Base-by-base conservation (phyloP, 169 alveolate genomes). In the Eimeria necatrix region DNA sequence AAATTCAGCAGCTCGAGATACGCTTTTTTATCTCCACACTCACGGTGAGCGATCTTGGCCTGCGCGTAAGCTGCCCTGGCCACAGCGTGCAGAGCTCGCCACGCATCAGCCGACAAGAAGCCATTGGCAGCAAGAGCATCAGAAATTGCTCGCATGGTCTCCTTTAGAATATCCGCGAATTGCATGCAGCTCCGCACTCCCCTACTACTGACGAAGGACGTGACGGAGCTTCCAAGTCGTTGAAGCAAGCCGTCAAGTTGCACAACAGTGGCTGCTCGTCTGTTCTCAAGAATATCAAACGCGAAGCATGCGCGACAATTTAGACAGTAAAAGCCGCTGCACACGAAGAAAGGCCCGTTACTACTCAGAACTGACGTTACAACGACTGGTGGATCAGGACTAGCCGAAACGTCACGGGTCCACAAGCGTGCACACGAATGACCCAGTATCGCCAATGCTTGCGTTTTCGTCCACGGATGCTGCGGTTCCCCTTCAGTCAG, bases 41-140 rank as follows among this genome's bases (percentile, higher is more conserved):
- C 74, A 48, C 52, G 90, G 53, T 74, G 74, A 48, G 26, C 32
- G 53, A 12, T 71, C 7, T 53, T 24, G 32, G 74, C 90, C 22
- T 81, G 73, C 26, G 74, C 74, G 74, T 81, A 71, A 2, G 90
- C 90, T 49, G 90, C 90, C 70, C 90, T 51, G 90, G 90, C 90
- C 3, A 64, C 90, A 26, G 71, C 26, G 53, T 81, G 90, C 52
- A 81, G 74, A 24, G 74, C 90, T 20, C 26, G 53, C 90, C 90
- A 81, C 52, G 59, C 73, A 53, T 53, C 90, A 24, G 74, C 12
- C 32, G 90, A 81, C 70, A 81, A 51, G 53, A 68, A 53, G 24
- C 90, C 90, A 81, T 74, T 81, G 73, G 59, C 90, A 24, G 90
- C 90, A 26, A 81, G 53, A n/a, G 24, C 74, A 1, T 51, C 73